These are phyloP conservation scores for Chenopodium suecicum DNA, from an alignment of 148 eudicot genomes.

Conservation along the genomic window DNA sequence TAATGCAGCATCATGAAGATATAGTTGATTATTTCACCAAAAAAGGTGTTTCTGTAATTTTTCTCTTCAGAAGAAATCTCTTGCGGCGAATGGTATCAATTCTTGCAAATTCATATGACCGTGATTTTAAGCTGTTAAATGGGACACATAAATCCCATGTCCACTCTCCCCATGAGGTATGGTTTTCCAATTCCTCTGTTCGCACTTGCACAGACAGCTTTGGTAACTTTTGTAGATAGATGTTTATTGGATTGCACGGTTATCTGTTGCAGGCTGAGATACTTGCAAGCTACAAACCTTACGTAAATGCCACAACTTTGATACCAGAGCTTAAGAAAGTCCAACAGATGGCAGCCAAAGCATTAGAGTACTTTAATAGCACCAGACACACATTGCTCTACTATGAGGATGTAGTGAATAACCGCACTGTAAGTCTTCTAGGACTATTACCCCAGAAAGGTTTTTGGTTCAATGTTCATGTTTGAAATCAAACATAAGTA, in stretches of 20 bases:
- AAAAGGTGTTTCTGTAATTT: constrained; percentile 76
- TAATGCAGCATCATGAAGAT: constrained; percentile 78
- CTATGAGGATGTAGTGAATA: constrained; percentile 71
- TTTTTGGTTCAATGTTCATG: neutral
- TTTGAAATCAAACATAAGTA: neutral
- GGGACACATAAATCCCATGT: constrained; percentile 91
- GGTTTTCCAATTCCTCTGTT: constrained; percentile 25
- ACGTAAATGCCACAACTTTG: constrained; percentile 50
- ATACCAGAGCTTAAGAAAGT: constrained; percentile 57
- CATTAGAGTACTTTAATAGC: constrained; percentile 62
- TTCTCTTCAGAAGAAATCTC: constrained; percentile 85
- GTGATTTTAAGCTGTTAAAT: constrained; percentile 60
- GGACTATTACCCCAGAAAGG: neutral
- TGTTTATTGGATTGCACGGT: neutral
- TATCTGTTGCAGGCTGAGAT: constrained; percentile 59
- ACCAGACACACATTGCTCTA: constrained; percentile 69
- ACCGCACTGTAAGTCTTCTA: constrained; percentile 53
- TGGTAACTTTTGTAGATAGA: neutral
- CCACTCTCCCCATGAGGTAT: constrained; percentile 76
- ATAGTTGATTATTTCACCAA: constrained; percentile 61
- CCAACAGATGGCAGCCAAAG: constrained; percentile 44
- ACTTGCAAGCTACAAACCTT: constrained; percentile 71
- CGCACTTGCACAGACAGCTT: constrained; percentile 9
- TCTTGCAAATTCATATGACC: constrained; percentile 78
- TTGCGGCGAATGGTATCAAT: constrained; percentile 81